phyloP scores from a whole-genome alignment of 331 rosid species.

The Prunus yedoensis region DNA sequence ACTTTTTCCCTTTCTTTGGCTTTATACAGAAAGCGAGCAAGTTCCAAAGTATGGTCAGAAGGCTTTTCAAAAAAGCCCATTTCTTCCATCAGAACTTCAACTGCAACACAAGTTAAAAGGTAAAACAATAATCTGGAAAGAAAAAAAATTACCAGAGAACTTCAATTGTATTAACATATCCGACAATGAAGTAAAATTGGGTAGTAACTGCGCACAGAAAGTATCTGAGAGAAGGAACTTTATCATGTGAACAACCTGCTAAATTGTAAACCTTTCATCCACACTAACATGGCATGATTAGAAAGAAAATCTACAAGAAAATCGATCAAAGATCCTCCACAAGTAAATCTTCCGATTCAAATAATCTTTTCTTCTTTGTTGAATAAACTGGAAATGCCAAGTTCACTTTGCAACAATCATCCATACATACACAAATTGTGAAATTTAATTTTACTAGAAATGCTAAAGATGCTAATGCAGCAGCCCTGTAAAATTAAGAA shows the following conservation, averaged over 20 bases:
- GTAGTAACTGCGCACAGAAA: too few relatives aligned
- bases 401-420: background rate
- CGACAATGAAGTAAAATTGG: background rate
- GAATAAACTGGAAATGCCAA: background rate
- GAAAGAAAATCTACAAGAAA: background rate
- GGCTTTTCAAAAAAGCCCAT: constrained; percentile 1
- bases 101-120: background rate
- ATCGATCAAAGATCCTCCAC: background rate
- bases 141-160: background rate
- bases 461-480: background rate
- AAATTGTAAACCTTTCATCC: background rate
- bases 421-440: background rate
- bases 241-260: background rate
- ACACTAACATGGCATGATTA: background rate
- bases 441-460: background rate
- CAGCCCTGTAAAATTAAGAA: background rate
- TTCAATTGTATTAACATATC: background rate
- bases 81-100: background rate
- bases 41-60: background rate
- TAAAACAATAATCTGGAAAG: background rate
- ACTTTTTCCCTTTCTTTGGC: background rate
- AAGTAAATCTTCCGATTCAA: too few relatives aligned
- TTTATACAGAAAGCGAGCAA: background rate
- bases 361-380: too few relatives aligned
- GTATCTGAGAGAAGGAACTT: background rate